phyloP scores from a whole-genome alignment of 768 basidiomycete genomes.

The Pleurotus cornucopiae region DNA sequence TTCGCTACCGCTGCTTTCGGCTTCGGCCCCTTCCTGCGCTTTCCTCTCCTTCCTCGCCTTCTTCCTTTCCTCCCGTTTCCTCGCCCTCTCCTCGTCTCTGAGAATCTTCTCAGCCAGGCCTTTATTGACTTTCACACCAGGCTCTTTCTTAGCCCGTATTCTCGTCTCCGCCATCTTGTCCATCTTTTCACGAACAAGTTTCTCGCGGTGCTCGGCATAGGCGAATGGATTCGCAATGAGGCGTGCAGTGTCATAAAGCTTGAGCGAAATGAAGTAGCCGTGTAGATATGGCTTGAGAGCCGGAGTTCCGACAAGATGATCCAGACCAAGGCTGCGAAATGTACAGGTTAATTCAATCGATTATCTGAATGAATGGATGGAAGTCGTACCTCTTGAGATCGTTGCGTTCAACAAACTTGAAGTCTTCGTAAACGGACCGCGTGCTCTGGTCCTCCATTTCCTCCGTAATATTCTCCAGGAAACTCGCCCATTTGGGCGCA shows the following conservation, averaged over 20 bases:
- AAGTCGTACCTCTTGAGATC: conserved; percentile 77
- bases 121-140: conserved; percentile 69
- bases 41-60: conserved; percentile 38
- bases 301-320: conserved; percentile 91
- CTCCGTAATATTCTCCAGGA: conserved; percentile 98
- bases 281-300: conserved; percentile 99
- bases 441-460: conserved; percentile 91
- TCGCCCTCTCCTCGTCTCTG: conserved; percentile 58
- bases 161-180: conserved; percentile 91
- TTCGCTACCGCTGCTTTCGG: conserved; percentile 26
- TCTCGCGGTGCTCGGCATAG: conserved; percentile 91
- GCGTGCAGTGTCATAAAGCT: conserved; percentile 92
- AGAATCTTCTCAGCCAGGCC: conserved; percentile 82
- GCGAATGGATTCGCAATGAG: conserved; percentile 95
- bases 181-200: conserved; percentile 81
- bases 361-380: conserved; percentile 3
- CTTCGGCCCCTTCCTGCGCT: conserved; percentile 33
- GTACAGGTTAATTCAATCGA: neutral
- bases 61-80: conserved; percentile 52
- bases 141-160: conserved; percentile 78
- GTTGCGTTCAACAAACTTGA: conserved; percentile 88
- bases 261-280: conserved; percentile 95
- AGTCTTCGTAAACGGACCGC: conserved; percentile 87
- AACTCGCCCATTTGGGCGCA: conserved; percentile 94
- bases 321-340: conserved; percentile 74